Evolutionary conservation across 768 basidiomycete genomes (phyloP).

Genomic region (Cystobasidium onofrii): DNA sequence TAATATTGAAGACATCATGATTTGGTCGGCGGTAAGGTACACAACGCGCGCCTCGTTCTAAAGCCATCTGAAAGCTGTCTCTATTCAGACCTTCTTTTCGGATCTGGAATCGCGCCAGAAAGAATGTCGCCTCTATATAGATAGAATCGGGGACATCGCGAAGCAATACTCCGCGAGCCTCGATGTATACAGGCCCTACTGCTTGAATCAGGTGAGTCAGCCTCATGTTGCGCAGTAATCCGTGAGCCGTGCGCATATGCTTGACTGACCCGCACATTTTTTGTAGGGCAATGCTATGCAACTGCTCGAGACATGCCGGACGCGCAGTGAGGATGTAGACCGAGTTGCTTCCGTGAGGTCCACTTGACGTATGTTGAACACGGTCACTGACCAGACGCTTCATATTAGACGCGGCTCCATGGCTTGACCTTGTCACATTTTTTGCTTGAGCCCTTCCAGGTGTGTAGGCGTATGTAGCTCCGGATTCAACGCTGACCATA

Average conservation of each 20-base stretch:
- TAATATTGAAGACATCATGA: constrained; percentile 83
- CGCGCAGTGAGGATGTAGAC: too few species aligned
- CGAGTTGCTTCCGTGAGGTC: neutral
- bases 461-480: neutral
- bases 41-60: too few species aligned
- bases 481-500: neutral
- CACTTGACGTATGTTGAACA: neutral
- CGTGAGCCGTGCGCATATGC: constrained; percentile 41
- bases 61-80: neutral
- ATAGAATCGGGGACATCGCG: constrained; percentile 77
- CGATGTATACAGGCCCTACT: constrained; percentile 80
- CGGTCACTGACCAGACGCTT: too few species aligned
- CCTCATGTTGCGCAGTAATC: constrained; percentile 62
- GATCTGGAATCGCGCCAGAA: constrained; percentile 85
- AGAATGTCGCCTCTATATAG: constrained; percentile 81
- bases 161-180: constrained; percentile 61
- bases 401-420: constrained; percentile 26
- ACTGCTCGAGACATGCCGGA: too few species aligned
- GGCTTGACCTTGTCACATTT: constrained; percentile 40
- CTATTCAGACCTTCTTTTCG: constrained; percentile 42
- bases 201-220: constrained; percentile 68
- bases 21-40: constrained; percentile 60
- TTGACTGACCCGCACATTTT: too few species aligned
- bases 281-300: too few species aligned
- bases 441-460: constrained; percentile 41